These are phyloP conservation scores for Linum usitatissimum DNA, from an alignment of 345 rosid species.

Conservation along the genomic window DNA sequence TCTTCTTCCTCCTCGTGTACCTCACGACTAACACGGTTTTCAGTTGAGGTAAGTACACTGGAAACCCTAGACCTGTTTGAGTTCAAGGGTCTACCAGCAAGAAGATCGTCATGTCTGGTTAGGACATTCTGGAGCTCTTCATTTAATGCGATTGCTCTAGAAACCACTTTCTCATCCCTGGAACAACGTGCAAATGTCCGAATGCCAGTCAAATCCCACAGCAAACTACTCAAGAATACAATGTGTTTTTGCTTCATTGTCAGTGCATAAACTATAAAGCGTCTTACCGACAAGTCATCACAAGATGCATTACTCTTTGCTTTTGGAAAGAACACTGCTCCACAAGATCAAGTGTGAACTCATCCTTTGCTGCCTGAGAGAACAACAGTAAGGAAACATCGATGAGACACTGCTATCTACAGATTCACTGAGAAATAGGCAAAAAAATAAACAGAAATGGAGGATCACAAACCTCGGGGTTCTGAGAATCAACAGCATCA, in stretches of 20 bases:
- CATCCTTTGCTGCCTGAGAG: slow-evolving; percentile 71
- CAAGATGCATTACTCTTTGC: slow-evolving; percentile 87
- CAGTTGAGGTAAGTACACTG: slow-evolving; percentile 17
- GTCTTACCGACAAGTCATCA: slow-evolving; percentile 70
- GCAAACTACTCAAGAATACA: neutral
- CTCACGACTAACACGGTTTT: slow-evolving; percentile 32
- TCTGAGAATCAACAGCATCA: slow-evolving; percentile 67
- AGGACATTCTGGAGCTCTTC: slow-evolving; percentile 86
- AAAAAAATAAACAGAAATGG: neutral
- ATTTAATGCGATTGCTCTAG: slow-evolving; percentile 83
- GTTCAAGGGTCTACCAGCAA: slow-evolving; percentile 31
- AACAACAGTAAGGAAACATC: slow-evolving; percentile 10
- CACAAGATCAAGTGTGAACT: slow-evolving; percentile 96
- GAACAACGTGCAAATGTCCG: neutral
- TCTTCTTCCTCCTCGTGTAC: slow-evolving; percentile 41
- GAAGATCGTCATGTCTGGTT: slow-evolving; percentile 59
- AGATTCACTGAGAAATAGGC: neutral
- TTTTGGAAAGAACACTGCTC: slow-evolving; percentile 99
- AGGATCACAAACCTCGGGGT: slow-evolving; percentile 47
- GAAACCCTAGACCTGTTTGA: slow-evolving; percentile 13
- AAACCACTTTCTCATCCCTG: slow-evolving; percentile 81
- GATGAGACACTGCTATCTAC: neutral
- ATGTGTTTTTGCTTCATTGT: neutral
- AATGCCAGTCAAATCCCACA: neutral
- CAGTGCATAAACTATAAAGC: neutral